Percentiles rank a stretch among this genome's conserved stretches.
phyloP scores from a whole-genome alignment of 2,329 filamentous ascomycete genomes.

The Pseudogymnoascus sp. region DNA sequence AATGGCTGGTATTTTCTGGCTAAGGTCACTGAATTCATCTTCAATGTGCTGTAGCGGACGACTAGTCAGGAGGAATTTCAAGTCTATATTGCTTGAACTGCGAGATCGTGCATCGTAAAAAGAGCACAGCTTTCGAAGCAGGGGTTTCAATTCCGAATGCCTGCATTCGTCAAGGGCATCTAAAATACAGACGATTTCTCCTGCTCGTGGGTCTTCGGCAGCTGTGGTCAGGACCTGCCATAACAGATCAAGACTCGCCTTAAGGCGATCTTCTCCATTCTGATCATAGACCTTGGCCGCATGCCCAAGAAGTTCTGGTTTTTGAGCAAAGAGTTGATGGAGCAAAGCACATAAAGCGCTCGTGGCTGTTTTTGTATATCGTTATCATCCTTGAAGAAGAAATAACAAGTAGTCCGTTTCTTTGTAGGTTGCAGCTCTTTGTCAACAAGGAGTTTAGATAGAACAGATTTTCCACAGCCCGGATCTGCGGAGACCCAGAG shows the following conservation, averaged over 20 bases:
- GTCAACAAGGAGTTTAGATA: constrained; percentile 31
- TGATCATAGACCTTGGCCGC: constrained; percentile 24
- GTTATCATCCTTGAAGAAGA: constrained; percentile 35
- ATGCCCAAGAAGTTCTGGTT: constrained; percentile 28
- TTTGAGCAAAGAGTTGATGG: constrained; percentile 33
- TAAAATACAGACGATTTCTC: constrained; percentile 30
- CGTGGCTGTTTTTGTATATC: constrained; percentile 29
- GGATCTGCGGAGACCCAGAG: constrained; percentile 34
- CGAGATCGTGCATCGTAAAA: constrained; percentile 4
- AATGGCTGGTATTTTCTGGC: constrained; percentile 24
- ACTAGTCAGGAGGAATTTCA: constrained; percentile 33
- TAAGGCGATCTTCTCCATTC: constrained; percentile 24
- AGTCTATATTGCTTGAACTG: neutral
- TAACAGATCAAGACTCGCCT: constrained; percentile 21
- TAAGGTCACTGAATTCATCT: constrained; percentile 21
- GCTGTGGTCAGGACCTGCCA: constrained; percentile 31
- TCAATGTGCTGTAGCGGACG: constrained; percentile 30
- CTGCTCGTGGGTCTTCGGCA: constrained; percentile 23
- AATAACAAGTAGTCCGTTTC: constrained; percentile 32
- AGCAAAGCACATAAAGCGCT: constrained; percentile 36
- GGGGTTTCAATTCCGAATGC: constrained; percentile 21
- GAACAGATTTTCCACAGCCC: constrained; percentile 34
- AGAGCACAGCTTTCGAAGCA: constrained; percentile 16
- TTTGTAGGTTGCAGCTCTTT: constrained; percentile 18
- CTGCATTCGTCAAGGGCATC: constrained; percentile 36